A percentile compares a stretch with the other conserved stretches of the same genome.
Conservation (phyloP, 2,329 filamentous ascomycete genomes). For the Trichoderma sp. region DNA sequence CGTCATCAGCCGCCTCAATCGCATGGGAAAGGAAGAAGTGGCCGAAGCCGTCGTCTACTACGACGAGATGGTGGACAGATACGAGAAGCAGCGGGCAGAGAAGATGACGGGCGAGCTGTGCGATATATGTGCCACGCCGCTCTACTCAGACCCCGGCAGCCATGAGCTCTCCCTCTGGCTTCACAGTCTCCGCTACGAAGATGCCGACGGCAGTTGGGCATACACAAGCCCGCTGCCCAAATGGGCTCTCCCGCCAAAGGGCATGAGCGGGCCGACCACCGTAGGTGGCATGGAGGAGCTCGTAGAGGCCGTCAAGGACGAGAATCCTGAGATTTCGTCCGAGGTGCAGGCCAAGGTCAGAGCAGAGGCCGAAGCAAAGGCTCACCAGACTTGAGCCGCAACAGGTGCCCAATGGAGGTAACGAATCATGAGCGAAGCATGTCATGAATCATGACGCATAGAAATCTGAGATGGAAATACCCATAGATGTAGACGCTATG, state of each 20-base stretch:
- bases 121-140: slow-evolving; percentile 77
- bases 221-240: slow-evolving; percentile 82
- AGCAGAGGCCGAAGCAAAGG: slow-evolving; percentile 2
- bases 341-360: slow-evolving; percentile 19
- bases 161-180: slow-evolving; percentile 94
- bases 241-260: slow-evolving; percentile 84
- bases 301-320: slow-evolving; percentile 57
- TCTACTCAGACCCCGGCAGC: slow-evolving; percentile 89
- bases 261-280: slow-evolving; percentile 70
- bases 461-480: not conserved
- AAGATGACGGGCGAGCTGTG: slow-evolving; percentile 88
- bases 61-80: slow-evolving; percentile 88
- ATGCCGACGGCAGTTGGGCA: slow-evolving; percentile 79
- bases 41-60: slow-evolving; percentile 91
- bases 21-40: slow-evolving; percentile 93
- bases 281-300: slow-evolving; percentile 65
- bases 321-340: slow-evolving; percentile 46
- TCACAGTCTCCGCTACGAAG: slow-evolving; percentile 88
- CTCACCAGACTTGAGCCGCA: not conserved
- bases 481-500: not conserved
- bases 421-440: slow-evolving; percentile 8
- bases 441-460: slow-evolving; percentile 14
- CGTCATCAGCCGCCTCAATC: slow-evolving; percentile 80
- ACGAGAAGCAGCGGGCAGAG: slow-evolving; percentile 89
- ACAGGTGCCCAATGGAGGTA: not conserved